Percentiles rank a stretch among this genome's conserved stretches.
These are phyloP conservation scores for Starmera dryadoides DNA, from an alignment of 805 yeast species.

Conservation along the genomic window DNA sequence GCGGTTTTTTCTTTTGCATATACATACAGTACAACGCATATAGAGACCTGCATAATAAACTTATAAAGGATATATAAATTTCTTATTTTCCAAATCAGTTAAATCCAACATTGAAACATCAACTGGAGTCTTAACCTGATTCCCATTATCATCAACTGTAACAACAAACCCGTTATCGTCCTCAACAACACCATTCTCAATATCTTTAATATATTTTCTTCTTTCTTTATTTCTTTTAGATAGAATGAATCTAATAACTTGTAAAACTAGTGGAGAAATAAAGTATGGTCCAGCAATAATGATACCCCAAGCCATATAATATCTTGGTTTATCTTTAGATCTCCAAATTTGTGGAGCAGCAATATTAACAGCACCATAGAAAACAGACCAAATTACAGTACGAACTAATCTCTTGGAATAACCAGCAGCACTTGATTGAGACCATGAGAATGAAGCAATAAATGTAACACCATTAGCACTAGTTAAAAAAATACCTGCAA, in stretches of 20 bases:
- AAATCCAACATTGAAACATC: constrained; percentile 39
- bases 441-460: constrained; percentile 14
- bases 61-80: constrained; percentile 43
- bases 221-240: constrained; percentile 30
- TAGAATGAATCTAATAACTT: constrained; percentile 31
- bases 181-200: constrained; percentile 16
- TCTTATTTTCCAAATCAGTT: constrained; percentile 45
- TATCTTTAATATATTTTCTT: constrained; percentile 12
- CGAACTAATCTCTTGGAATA: constrained; percentile 37
- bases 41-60: too few relatives aligned
- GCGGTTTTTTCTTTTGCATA: too few relatives aligned
- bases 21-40: background rate
- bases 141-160: constrained; percentile 20
- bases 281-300: constrained; percentile 39
- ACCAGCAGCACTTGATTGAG: constrained; percentile 25
- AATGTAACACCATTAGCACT: constrained; percentile 23
- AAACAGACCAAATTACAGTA: constrained; percentile 28
- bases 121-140: constrained; percentile 20
- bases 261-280: constrained; percentile 27
- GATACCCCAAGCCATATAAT: constrained; percentile 37
- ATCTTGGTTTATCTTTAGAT: constrained; percentile 32
- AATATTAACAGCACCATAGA: constrained; percentile 35
- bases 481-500: constrained; percentile 22
- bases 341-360: constrained; percentile 44
- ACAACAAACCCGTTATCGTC: constrained; percentile 18